phyloP scores from a whole-genome alignment of 2,329 filamentous ascomycete species.

The Pseudogymnoascus sp. region DNA sequence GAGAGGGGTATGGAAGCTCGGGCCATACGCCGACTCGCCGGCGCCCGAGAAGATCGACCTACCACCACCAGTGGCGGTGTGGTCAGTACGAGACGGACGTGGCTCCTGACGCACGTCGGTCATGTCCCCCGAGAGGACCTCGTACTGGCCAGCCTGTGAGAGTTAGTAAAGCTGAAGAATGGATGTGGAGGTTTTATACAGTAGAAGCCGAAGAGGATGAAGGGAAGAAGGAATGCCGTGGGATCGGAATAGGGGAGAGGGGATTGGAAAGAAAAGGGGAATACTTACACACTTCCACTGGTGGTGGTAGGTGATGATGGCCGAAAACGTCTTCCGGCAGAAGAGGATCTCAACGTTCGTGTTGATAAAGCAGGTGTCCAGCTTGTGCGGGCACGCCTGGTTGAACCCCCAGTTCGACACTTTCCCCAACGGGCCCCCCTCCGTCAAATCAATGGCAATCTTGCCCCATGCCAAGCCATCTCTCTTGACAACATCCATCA shows the following conservation, averaged over 20 bases:
- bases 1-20: background rate
- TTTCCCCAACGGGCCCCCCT: background rate
- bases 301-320: background rate
- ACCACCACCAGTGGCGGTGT: background rate
- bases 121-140: background rate
- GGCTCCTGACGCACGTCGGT: background rate
- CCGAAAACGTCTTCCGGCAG: background rate
- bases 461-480: background rate
- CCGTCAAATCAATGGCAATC: background rate
- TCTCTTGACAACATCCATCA: background rate
- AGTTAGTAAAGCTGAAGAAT: background rate
- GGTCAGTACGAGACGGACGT: background rate
- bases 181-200: background rate
- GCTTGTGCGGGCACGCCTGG: background rate
- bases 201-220: background rate
- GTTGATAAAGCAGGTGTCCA: background rate
- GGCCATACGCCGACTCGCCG: background rate
- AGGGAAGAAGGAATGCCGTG: background rate
- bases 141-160: background rate
- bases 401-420: background rate
- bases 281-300: conserved; percentile 8
- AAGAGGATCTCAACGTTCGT: background rate
- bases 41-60: background rate
- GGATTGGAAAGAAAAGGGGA: background rate
- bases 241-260: background rate